Base-by-base conservation (phyloP, 192 early-diverging fungal species). In the Backusella psychrophila region DNA sequence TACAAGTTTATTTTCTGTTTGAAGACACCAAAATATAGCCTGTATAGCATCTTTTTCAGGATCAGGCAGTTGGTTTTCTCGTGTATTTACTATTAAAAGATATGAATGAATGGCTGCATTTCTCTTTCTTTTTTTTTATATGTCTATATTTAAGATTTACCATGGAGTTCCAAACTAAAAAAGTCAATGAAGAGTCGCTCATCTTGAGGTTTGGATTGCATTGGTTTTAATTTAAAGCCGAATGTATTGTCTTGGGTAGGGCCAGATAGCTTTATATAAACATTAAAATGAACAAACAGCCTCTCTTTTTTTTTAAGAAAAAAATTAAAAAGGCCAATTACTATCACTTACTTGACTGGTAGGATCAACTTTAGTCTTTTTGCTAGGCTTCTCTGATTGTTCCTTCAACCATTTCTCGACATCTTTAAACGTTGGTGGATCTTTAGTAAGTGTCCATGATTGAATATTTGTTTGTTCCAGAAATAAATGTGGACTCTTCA, bases 11-110 rank as follows among this genome's bases (percentile, higher is more conserved):
- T 86, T 78, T 9, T 90, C 88, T 6, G 81, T 85, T 44, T 89
- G 87, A 39, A 94, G 78, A 76, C 92, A 92, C 80, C 90, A 96
- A 81, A 94, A 91, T 0, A 94, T 80, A 6, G 81, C 78, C 11
- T 83, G 35, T 0, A 98, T 79, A 2, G 85, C 76, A 76, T 97
- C 93, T 8, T 80, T 23, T 35, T 75, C 80, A 17, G 95, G 94
- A 85, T 96, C 89, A 0, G 95, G 94, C 2, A 90, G 68, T 59
- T 90, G 65, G 0, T 83, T 75, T 1, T 79, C 87, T 7, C 88
- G 76, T 0, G 85, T 85, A 70, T 83, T 79, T 4, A 85, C 83
- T 82, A 46, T 33, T 12, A 38, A 34, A 69, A 34, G n/a, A 41
- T 12, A 36, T 6, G 6, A 36, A 21, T 36, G 3, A 41, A 21